Evolutionary conservation across 108 stramenopile species (phyloP).

Genomic region (Parietichytrium sp.): DNA sequence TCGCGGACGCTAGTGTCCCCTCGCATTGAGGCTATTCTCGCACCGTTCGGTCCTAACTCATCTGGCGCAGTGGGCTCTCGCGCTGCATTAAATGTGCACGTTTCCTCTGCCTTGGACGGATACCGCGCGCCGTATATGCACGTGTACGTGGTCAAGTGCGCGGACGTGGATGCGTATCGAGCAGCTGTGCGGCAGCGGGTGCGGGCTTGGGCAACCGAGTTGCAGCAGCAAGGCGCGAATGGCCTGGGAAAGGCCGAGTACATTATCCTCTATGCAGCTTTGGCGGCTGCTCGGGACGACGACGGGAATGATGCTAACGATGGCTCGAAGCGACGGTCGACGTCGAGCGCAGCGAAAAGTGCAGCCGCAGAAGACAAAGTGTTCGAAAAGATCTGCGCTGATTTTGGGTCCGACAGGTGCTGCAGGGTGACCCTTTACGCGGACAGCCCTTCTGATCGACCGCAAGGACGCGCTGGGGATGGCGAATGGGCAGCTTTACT

Average conservation of each 20-base stretch:
- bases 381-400: no score
- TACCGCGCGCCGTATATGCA: constrained; percentile 15
- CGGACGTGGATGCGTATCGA: background rate
- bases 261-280: background rate
- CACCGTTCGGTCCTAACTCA: background rate
- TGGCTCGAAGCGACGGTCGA: no score
- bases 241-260: background rate
- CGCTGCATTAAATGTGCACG: no score
- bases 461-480: constrained; percentile 1
- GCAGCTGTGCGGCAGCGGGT: constrained; percentile 4
- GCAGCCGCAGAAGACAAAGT: no score
- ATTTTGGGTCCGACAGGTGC: no score
- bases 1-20: background rate
- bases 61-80: no score
- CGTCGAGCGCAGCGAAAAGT: no score
- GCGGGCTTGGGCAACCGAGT: background rate
- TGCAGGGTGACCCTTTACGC: no score
- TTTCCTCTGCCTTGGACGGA: constrained; percentile 4
- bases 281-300: no score
- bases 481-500: constrained; percentile 17
- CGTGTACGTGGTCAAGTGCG: background rate
- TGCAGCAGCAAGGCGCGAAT: background rate
- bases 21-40: background rate
- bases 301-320: no score
- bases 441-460: no score